A percentile compares a stretch with the other conserved stretches of the same genome.
phyloP scores from a whole-genome alignment of 2,329 filamentous ascomycete genomes.

The Fusarium sp. region DNA sequence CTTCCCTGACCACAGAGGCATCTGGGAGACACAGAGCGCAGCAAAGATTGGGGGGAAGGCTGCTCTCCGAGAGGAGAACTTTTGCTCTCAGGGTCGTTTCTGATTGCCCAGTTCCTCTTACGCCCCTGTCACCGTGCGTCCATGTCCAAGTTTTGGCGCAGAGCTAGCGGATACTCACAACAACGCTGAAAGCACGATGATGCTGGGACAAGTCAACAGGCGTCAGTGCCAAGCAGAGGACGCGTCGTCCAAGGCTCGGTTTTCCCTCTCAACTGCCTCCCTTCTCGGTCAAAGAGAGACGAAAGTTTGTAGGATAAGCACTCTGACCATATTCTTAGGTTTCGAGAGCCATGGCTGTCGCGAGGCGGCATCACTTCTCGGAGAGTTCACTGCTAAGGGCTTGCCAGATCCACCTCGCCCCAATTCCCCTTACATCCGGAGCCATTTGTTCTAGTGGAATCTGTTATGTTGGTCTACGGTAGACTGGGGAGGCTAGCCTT shows the following conservation, averaged over 20 bases:
- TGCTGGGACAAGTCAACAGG: neutral
- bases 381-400: constrained; percentile 27
- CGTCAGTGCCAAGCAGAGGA: constrained; percentile 12
- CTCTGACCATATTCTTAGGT: constrained; percentile 14
- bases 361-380: constrained; percentile 7
- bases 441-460: constrained; percentile 10
- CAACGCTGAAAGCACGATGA: constrained; percentile 3
- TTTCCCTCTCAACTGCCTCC: constrained; percentile 8
- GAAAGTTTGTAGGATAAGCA: neutral
- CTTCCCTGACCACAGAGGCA: constrained; percentile 11
- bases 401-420: constrained; percentile 18
- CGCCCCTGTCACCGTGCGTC: constrained; percentile 28
- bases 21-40: constrained; percentile 8
- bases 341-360: neutral
- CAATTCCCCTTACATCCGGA: constrained; percentile 22
- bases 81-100: neutral
- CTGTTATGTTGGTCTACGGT: constrained; percentile 19
- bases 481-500: constrained; percentile 13
- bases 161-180: neutral
- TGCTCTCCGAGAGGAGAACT: constrained; percentile 9
- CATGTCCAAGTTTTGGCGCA: neutral
- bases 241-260: constrained; percentile 15
- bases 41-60: constrained; percentile 16
- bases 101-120: constrained; percentile 11
- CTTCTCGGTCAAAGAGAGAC: neutral